Conservation (phyloP, 371 early-diverging fungal genomes). For the Apophysomyces trapeziformis region DNA sequence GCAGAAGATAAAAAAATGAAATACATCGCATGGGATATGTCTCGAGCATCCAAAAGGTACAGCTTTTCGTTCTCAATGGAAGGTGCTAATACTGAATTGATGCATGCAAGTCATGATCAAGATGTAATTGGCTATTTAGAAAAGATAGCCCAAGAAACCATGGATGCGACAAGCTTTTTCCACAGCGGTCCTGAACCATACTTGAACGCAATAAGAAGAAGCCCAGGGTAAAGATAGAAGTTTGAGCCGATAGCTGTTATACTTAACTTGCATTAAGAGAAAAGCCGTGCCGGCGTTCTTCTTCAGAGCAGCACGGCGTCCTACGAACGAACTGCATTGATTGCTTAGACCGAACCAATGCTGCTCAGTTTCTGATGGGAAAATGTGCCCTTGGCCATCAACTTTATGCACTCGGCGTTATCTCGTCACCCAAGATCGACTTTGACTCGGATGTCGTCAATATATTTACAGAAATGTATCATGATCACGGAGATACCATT, state of each 20-base stretch:
- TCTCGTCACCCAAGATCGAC: conserved; percentile 77
- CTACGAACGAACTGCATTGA: conserved; percentile 99
- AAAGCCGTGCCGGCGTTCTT: background rate
- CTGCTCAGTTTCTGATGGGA: conserved; percentile 97
- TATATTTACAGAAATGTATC: conserved; percentile 96
- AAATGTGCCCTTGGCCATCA: conserved; percentile 94
- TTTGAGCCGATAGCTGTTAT: background rate
- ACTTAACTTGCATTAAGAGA: conserved; percentile 1
- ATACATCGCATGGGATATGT: conserved; percentile 98
- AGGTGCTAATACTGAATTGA: background rate
- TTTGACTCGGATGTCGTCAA: conserved; percentile 94
- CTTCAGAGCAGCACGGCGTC: conserved; percentile 77
- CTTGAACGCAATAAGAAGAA: conserved; percentile 49
- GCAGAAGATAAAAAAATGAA: conserved; percentile 79
- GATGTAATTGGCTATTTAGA: conserved; percentile 92
- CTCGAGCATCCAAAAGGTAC: conserved; percentile 89
- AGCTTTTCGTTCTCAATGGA: background rate
- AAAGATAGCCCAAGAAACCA: conserved; percentile 84
- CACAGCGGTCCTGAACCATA: conserved; percentile 85
- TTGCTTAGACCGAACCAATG: conserved; percentile 98
- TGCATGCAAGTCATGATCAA: conserved; percentile 65
- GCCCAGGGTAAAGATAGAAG: background rate
- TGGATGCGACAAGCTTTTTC: conserved; percentile 89
- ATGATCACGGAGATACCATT: conserved; percentile 98
- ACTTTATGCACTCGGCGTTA: conserved; percentile 87